These are phyloP conservation scores for Scytalidium lignicola DNA, from an alignment of 2,329 filamentous ascomycete genomes.

Conservation along the genomic window DNA sequence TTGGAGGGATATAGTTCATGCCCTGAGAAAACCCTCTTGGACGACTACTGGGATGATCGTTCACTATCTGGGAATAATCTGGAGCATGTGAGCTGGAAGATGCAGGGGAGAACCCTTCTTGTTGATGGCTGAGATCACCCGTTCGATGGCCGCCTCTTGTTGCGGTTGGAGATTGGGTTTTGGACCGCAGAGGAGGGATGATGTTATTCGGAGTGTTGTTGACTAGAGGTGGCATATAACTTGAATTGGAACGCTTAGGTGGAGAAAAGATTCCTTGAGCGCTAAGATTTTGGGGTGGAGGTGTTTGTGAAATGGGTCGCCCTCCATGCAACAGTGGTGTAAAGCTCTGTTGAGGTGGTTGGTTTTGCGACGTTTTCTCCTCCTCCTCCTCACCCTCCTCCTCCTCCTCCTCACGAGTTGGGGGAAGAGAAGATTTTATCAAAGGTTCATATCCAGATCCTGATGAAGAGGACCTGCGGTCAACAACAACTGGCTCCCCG, in stretches of 20 bases:
- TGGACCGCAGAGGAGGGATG: constrained; percentile 51
- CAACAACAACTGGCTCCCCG: constrained; percentile 38
- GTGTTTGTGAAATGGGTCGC: constrained; percentile 38
- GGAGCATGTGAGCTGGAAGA: constrained; percentile 16
- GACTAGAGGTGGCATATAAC: constrained; percentile 39
- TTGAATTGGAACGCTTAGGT: constrained; percentile 47
- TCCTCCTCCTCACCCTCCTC: constrained; percentile 42
- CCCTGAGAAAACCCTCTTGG: constrained; percentile 49
- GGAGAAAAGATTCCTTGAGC: constrained; percentile 46
- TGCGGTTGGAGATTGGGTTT: constrained; percentile 57
- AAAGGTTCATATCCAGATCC: constrained; percentile 43
- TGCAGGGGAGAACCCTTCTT: constrained; percentile 39
- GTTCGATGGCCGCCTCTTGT: constrained; percentile 35
- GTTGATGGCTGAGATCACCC: constrained; percentile 46
- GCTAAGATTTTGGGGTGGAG: constrained; percentile 35
- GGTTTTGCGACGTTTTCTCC: constrained; percentile 15
- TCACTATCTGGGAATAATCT: constrained; percentile 7
- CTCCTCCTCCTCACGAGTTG: constrained; percentile 59
- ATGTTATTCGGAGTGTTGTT: constrained; percentile 32
- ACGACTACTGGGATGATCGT: constrained; percentile 26
- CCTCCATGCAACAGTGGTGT: constrained; percentile 28
- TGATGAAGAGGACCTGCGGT: constrained; percentile 41
- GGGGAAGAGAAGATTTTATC: constrained; percentile 47
- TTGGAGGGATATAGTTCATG: constrained; percentile 56
- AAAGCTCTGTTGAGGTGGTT: constrained; percentile 31